phyloP scores from a whole-genome alignment of 2,329 filamentous ascomycete genomes.

The Endothia cerciana region DNA sequence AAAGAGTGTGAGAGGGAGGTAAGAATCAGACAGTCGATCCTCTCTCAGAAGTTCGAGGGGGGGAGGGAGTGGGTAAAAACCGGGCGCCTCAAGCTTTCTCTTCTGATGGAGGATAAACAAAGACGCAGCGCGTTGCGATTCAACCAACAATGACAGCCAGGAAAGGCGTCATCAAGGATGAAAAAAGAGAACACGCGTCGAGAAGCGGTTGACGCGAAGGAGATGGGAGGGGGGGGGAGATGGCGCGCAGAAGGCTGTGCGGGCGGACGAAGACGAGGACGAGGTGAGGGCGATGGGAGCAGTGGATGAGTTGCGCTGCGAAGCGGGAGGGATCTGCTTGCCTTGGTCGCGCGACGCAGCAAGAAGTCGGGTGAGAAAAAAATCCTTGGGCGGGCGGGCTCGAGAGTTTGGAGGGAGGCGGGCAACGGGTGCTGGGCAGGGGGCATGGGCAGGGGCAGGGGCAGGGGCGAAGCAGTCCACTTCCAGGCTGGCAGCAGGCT shows the following conservation, averaged over 20 bases:
- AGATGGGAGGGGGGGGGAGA: not conserved
- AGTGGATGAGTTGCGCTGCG: slow-evolving; percentile 19
- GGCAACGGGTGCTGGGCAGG: not conserved
- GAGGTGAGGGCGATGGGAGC: slow-evolving; percentile 13
- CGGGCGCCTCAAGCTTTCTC: slow-evolving; percentile 14
- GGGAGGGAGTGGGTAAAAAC: not conserved
- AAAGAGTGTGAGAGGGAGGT: not conserved
- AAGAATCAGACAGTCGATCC: not conserved
- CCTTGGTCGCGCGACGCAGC: slow-evolving; percentile 24
- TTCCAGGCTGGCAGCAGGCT: not conserved
- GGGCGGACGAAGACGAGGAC: slow-evolving; percentile 13
- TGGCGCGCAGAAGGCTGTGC: slow-evolving; percentile 9
- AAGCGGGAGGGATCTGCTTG: slow-evolving; percentile 28
- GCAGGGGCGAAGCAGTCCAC: slow-evolving; percentile 1
- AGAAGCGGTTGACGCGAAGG: slow-evolving; percentile 15
- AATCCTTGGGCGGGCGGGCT: slow-evolving; percentile 16
- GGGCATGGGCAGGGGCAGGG: not conserved
- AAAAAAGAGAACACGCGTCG: slow-evolving; percentile 17
- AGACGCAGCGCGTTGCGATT: slow-evolving; percentile 28
- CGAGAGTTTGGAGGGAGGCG: not conserved
- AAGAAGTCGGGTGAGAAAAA: slow-evolving; percentile 23
- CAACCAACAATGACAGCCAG: slow-evolving; percentile 26
- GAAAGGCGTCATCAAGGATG: slow-evolving; percentile 17
- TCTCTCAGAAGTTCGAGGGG: slow-evolving; percentile 3
- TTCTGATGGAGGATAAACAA: slow-evolving; percentile 24